Percentiles rank a stretch among this genome's conserved stretches.
Evolutionary conservation across 768 basidiomycete genomes (phyloP).

Genomic region (Boletus pseudopeckii): DNA sequence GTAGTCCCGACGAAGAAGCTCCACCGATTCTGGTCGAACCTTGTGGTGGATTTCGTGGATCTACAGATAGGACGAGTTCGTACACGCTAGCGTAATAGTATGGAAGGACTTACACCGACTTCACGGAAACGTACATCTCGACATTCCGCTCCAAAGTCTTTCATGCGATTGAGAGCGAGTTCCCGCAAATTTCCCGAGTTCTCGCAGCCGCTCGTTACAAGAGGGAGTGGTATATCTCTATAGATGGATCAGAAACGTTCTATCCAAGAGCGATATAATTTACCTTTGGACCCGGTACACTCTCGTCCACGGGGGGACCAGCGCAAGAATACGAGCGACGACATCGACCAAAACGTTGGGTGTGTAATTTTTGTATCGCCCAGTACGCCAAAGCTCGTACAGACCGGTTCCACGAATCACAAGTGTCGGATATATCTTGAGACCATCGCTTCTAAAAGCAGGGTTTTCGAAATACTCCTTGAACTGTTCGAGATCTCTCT

Average conservation of each 20-base stretch:
- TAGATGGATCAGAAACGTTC: background rate
- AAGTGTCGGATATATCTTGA: constrained; percentile 97
- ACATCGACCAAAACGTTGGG: constrained; percentile 98
- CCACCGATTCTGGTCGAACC: constrained; percentile 91
- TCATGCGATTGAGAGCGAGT: constrained; percentile 94
- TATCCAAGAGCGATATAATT: constrained; percentile 15
- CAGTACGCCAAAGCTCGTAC: constrained; percentile 95
- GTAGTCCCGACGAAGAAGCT: constrained; percentile 93
- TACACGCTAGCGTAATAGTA: background rate
- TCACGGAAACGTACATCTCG: constrained; percentile 97
- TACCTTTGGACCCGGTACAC: constrained; percentile 97
- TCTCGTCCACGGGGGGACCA: constrained; percentile 98
- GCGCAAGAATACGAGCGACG: constrained; percentile 90
- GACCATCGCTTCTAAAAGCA: constrained; percentile 91
- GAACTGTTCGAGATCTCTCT: constrained; percentile 97
- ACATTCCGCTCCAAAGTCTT: constrained; percentile 97
- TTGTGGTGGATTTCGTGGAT: constrained; percentile 99
- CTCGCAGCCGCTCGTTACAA: constrained; percentile 96
- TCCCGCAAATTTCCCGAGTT: constrained; percentile 97
- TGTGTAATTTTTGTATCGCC: constrained; percentile 98
- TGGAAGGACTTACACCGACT: constrained; percentile 73
- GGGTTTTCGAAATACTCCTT: constrained; percentile 99
- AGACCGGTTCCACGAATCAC: constrained; percentile 96
- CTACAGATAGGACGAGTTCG: constrained; percentile 37
- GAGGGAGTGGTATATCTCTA: constrained; percentile 94